Conservation (phyloP, 192 early-diverging fungal genomes). For the Coemansia sp. region DNA sequence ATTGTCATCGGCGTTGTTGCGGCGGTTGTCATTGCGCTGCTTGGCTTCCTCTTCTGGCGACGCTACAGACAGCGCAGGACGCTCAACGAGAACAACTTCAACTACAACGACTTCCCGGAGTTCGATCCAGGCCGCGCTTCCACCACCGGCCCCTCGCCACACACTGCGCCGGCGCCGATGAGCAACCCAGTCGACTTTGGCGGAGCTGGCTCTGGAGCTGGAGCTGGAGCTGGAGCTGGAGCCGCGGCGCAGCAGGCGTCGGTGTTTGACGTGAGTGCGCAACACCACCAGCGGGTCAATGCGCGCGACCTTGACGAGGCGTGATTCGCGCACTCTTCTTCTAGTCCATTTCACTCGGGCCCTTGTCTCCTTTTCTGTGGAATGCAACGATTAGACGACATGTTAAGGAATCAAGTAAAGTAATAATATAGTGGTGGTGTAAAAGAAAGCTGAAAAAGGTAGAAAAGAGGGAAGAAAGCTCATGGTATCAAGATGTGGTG, state of each 20-base stretch:
- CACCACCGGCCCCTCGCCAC: neutral
- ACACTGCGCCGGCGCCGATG: neutral
- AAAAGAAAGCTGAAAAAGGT: too few relatives aligned
- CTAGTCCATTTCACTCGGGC: too few relatives aligned
- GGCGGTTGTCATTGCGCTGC: slow-evolving; percentile 15
- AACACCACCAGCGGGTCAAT: slow-evolving; percentile 35
- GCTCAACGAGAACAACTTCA: slow-evolving; percentile 28
- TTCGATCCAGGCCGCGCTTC: slow-evolving; percentile 32
- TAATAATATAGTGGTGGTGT: too few relatives aligned
- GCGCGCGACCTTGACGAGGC: slow-evolving; percentile 48
- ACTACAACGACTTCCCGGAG: slow-evolving; percentile 54
- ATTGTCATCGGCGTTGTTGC: slow-evolving; percentile 31
- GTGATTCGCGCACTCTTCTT: neutral
- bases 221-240: neutral
- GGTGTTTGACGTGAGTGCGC: slow-evolving; percentile 38
- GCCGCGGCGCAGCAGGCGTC: neutral
- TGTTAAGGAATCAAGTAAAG: too few relatives aligned
- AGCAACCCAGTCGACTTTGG: slow-evolving; percentile 3
- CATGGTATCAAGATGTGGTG: too few relatives aligned
- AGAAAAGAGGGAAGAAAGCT: too few relatives aligned
- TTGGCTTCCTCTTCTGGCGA: slow-evolving; percentile 39
- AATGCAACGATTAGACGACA: too few relatives aligned
- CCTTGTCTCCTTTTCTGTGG: too few relatives aligned
- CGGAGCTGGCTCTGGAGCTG: neutral
- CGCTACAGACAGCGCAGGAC: slow-evolving; percentile 32